Percentiles rank a stretch among this genome's conserved stretches.
These are phyloP conservation scores for Amanita subjunquillea DNA, from an alignment of 768 basidiomycete species.

Conservation along the genomic window DNA sequence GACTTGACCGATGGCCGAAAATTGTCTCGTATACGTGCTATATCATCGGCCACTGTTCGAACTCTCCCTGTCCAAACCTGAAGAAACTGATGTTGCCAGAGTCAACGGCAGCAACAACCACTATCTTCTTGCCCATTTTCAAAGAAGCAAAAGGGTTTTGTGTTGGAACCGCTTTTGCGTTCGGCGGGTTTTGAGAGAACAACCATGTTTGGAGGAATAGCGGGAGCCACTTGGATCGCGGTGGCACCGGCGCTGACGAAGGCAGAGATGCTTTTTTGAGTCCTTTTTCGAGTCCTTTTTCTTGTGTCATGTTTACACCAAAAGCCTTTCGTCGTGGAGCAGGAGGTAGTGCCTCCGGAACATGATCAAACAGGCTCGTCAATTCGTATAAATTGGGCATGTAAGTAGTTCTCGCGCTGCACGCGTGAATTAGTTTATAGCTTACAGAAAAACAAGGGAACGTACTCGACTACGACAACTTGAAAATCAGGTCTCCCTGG, in stretches of 20 bases:
- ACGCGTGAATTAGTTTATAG: neutral
- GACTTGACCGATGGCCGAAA: too few relatives aligned
- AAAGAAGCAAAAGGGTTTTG: conserved; percentile 72
- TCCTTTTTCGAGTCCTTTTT: conserved; percentile 3
- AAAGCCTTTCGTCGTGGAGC: conserved; percentile 19
- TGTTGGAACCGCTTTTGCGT: conserved; percentile 14
- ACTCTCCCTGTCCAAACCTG: conserved; percentile 76
- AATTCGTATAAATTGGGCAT: conserved; percentile 80
- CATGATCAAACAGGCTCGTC: conserved; percentile 53
- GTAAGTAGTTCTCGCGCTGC: conserved; percentile 70
- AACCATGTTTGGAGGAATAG: conserved; percentile 7
- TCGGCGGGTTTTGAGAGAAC: conserved; percentile 8
- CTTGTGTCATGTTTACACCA: neutral
- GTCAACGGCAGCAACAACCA: conserved; percentile 85
- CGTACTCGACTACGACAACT: conserved; percentile 79
- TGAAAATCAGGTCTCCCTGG: conserved; percentile 80
- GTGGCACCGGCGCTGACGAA: neutral
- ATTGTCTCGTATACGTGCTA: conserved; percentile 6
- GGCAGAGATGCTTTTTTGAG: neutral
- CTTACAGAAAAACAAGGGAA: conserved; percentile 3
- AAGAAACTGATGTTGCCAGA: conserved; percentile 83
- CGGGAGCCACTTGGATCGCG: neutral
- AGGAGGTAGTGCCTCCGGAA: conserved; percentile 63
- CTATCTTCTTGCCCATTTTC: conserved; percentile 74
- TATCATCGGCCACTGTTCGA: conserved; percentile 75